Percentiles rank a stretch among this genome's conserved stretches.
Evolutionary conservation across 257 asterid genomes (phyloP).

Genomic region (Eustoma russellianum): DNA sequence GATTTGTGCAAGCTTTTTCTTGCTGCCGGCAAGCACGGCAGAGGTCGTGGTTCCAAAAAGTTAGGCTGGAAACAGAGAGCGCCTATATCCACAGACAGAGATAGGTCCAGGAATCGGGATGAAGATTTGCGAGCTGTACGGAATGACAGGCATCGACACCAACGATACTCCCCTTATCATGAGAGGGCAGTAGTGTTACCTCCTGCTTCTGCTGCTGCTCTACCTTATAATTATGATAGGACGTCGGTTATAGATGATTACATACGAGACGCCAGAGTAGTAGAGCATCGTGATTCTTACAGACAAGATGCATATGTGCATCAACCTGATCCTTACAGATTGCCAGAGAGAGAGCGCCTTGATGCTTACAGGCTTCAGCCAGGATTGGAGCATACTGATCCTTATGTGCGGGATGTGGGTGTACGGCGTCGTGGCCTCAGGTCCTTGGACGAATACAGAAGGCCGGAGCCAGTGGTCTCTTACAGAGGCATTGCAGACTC

Average conservation of each 20-base stretch:
- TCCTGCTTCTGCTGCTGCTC: slow-evolving; percentile 18
- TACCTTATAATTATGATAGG: slow-evolving; percentile 38
- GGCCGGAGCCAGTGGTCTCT: slow-evolving; percentile 5
- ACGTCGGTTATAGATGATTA: slow-evolving; percentile 27
- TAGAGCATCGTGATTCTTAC: slow-evolving; percentile 22
- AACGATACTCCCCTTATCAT: slow-evolving; percentile 32
- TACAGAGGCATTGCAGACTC: slow-evolving; percentile 9
- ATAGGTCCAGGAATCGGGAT: slow-evolving; percentile 10
- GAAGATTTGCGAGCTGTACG: slow-evolving; percentile 23
- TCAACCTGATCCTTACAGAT: slow-evolving; percentile 22
- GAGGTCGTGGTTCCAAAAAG: slow-evolving; percentile 12
- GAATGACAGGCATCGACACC: slow-evolving; percentile 22
- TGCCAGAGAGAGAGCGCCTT: slow-evolving; percentile 7
- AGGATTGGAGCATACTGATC: slow-evolving; percentile 2
- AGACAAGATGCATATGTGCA: slow-evolving; percentile 16
- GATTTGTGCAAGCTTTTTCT: slow-evolving; percentile 57
- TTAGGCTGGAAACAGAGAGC: slow-evolving; percentile 20
- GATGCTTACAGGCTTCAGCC: slow-evolving; percentile 16
- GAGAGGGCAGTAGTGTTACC: slow-evolving; percentile 25
- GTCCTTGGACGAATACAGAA: slow-evolving; percentile 9
- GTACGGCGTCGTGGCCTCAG: slow-evolving; percentile 8
- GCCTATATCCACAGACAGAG: slow-evolving; percentile 8
- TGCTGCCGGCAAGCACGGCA: slow-evolving; percentile 20
- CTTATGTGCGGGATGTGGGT: slow-evolving; percentile 12
- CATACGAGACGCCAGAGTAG: slow-evolving; percentile 15